Evolutionary conservation across 108 stramenopile genomes (phyloP), one percentile per base, ranked within the genome.

Genomic region (Mediolabrus comicus): DNA sequence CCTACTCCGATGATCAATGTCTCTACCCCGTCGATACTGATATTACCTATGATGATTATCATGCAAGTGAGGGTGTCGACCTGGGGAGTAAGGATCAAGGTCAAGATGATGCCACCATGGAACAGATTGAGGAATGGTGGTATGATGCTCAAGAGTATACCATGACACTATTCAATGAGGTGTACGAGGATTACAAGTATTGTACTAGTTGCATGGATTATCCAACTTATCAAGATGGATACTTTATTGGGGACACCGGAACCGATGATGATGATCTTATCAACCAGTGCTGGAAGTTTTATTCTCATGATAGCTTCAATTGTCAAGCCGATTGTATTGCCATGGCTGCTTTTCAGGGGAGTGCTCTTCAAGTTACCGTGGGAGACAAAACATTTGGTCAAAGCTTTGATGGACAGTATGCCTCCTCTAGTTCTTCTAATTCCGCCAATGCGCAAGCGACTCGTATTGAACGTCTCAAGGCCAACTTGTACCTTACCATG

Each of bases 241-340:
- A 91, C 67, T 83, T 89, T 53, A 94, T 94, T 66, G 92, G 92
- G 39, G 87, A 94, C 58, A 41, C 73, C 24, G 92, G 92, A 24
- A 91, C 62, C 16, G 92, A 94, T 57, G 92, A 94, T 39, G 92
- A 91, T 53, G 92, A 94, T 72, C 51, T 94, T n/a, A 94, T 94
- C 80, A 94, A 94, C 66, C 92, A 94, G 60, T 94, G 92, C 71
- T 94, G 92, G 92, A 94, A 94, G 82, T 94, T 94, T 57, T 87
- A 88, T 51, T 89, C 88, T 11, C 92, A 94, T 60, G 80, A 89
- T 32, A 87, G 87, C 52, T 94, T 59, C 80, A 79, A 79, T 53
- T 91, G 89, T 67, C 87, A 84, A 53, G 63, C 61, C 31, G 88
- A 91, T 46, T 91, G 92, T 43, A 76, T 94, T 43, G 77, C 92